These are phyloP conservation scores for Parietaria judaica DNA, from an alignment of 306 rosid species.

Conservation along the genomic window DNA sequence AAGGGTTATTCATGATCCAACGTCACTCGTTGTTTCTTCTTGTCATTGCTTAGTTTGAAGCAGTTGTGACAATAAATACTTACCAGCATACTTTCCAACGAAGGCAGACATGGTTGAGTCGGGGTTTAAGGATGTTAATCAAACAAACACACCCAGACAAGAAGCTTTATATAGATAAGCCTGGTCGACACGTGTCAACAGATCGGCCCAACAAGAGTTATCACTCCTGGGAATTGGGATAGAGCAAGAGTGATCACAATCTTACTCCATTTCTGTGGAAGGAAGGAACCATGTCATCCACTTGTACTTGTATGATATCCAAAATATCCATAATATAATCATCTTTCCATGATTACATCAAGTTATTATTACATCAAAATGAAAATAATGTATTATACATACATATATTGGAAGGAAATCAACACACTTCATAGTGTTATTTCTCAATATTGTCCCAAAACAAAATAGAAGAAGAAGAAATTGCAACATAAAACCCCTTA, in stretches of 20 bases:
- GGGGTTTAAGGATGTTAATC: no score
- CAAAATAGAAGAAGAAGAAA: neutral
- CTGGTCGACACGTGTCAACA: constrained; percentile 48
- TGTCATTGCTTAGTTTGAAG: neutral
- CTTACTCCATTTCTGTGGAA: no score
- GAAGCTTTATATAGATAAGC: constrained; percentile 39
- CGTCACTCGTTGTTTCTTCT: neutral
- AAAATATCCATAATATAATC: no score
- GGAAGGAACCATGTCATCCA: no score
- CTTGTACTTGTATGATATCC: no score
- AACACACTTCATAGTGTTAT: constrained; percentile 3
- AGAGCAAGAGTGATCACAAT: constrained; percentile 54
- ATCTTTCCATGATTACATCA: no score
- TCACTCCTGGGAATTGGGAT: constrained; percentile 54
- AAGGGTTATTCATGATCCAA: neutral
- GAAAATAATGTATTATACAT: no score
- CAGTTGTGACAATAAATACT: neutral
- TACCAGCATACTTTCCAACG: constrained; percentile 85
- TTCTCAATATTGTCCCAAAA: constrained; percentile 6
- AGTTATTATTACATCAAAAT: no score
- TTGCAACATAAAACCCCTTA: neutral
- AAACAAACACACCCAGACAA: constrained; percentile 19
- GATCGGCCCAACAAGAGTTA: constrained; percentile 55
- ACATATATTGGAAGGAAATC: neutral
- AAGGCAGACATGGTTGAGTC: constrained; percentile 73